phyloP scores from a whole-genome alignment of 129 eudicot species.

The Tagetes patula region DNA sequence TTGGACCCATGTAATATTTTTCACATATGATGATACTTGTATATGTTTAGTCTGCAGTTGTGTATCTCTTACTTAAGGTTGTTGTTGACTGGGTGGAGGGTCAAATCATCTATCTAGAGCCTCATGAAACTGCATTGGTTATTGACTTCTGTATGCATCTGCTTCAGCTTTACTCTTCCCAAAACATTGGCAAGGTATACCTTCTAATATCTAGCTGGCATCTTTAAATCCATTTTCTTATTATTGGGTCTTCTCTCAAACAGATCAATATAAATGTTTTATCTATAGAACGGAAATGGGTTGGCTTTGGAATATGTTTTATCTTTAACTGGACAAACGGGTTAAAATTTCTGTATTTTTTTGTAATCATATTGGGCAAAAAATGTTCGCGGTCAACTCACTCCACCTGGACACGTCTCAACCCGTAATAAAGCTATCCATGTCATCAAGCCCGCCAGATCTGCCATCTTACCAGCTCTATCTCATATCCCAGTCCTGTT shows the following conservation, averaged over 20 bases:
- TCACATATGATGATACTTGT: slow-evolving; percentile 28
- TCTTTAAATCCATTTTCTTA: background rate
- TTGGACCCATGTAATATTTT: background rate
- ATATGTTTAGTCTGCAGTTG: slow-evolving; percentile 69
- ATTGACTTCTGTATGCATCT: slow-evolving; percentile 81
- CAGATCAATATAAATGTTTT: background rate
- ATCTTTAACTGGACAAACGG: slow-evolving; percentile 2
- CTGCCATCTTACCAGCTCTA: slow-evolving; percentile 1
- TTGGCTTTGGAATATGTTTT: background rate
- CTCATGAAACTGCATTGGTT: slow-evolving; percentile 83
- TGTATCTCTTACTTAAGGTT: slow-evolving; percentile 80
- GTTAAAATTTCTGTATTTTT: background rate
- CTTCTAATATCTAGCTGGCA: background rate
- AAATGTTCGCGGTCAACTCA: background rate
- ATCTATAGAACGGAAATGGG: background rate
- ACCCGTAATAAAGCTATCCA: background rate
- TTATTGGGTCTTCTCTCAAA: background rate
- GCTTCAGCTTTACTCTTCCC: slow-evolving; percentile 93
- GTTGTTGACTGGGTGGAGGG: slow-evolving; percentile 95
- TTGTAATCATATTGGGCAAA: background rate
- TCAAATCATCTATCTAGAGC: slow-evolving; percentile 88
- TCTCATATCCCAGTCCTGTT: background rate
- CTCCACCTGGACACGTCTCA: background rate
- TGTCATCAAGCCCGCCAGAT: background rate
- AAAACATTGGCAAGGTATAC: slow-evolving; percentile 94